Base-by-base conservation (phyloP, 1,284 basidiomycete genomes). In the Microbotryomycetes sp. region DNA sequence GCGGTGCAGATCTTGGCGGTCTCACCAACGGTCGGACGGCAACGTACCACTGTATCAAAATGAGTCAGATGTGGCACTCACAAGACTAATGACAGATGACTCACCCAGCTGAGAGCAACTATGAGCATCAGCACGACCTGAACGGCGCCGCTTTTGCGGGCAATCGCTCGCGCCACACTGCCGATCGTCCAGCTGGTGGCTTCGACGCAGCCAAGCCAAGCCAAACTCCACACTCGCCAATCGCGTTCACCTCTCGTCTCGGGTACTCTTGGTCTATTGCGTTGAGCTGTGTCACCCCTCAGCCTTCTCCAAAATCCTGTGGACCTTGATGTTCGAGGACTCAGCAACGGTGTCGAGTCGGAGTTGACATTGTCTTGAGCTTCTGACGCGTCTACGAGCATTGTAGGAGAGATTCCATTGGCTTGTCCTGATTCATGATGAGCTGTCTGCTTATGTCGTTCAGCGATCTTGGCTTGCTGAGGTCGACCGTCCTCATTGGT, bases 21-120 rank as follows among this genome's bases (percentile, higher is more conserved):
- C 77, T 58, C 45, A 79, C 66, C 2, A 81, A 28, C 0, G 68
- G 79, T n/a, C 77, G 76, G 31, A 79, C 59, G 29, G 78, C 72
- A 0, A 81, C 80, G 71, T 85, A 85, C 12, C 83, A 70, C 86
- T 86, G 87, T 9, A 81, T 76, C 4, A 74, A 56, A 0, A 81
- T 79, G 28, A 16, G 52, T 32, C 52, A 32, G 31, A 25, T 6
- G 30, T 19, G 5, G 6, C 29, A 6, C 5, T 14, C 14, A 19
- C 16, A 29, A 25, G 1, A n/a, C 54, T 16, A 19, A 5, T 12
- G 22, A n/a, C 45, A 3, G 25, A 3, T 6, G 6, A 26, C 50
- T 12, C 6, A 16, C 54, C 54, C 54, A 56, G 14, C 23, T 26
- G n/a, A 15, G n/a, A 29, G 29, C 54, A 12, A 56, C 45, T 1